These are phyloP conservation scores for Fistulifera pelliculosa DNA, from an alignment of 108 stramenopile genomes.

Conservation along the genomic window DNA sequence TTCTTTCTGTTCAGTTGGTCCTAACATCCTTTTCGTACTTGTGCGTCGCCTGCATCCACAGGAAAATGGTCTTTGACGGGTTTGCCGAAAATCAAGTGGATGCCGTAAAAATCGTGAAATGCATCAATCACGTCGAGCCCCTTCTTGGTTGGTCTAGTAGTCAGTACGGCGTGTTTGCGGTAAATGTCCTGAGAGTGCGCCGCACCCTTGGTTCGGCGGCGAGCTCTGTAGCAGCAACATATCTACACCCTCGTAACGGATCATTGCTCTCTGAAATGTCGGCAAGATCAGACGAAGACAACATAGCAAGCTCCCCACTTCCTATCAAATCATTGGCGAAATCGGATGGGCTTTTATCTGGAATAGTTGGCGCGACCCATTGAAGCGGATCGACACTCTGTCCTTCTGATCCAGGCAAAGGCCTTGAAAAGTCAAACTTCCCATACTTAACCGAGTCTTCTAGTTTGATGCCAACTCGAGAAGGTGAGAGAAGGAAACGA, in stretches of 20 bases:
- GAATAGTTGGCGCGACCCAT: constrained; percentile 64
- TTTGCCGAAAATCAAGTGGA: constrained; percentile 72
- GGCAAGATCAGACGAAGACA: constrained; percentile 40
- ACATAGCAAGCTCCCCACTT: constrained; percentile 72
- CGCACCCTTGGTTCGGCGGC: constrained; percentile 83
- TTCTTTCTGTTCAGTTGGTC: constrained; percentile 45
- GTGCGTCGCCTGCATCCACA: constrained; percentile 42
- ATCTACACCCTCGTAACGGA: constrained; percentile 71
- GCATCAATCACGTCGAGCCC: constrained; percentile 70
- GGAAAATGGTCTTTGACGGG: constrained; percentile 79
- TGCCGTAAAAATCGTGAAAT: constrained; percentile 81
- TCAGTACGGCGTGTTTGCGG: constrained; percentile 50
- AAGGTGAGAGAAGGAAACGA: constrained; percentile 64
- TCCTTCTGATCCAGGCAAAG: constrained; percentile 60
- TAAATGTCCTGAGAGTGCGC: constrained; percentile 57
- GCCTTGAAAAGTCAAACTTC: constrained; percentile 54
- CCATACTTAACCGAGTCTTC: constrained; percentile 45
- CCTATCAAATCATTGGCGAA: constrained; percentile 71
- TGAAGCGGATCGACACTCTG: constrained; percentile 38
- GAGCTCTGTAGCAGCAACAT: constrained; percentile 84
- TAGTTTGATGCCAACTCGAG: constrained; percentile 72
- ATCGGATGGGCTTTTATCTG: constrained; percentile 32
- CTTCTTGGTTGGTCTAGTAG: constrained; percentile 75
- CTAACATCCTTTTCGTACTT: constrained; percentile 33
- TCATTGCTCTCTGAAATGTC: constrained; percentile 44